Percentiles rank a stretch among this genome's conserved stretches.
phyloP scores from a whole-genome alignment of 352 stramenopile genomes.

The Pythium dissimile region DNA sequence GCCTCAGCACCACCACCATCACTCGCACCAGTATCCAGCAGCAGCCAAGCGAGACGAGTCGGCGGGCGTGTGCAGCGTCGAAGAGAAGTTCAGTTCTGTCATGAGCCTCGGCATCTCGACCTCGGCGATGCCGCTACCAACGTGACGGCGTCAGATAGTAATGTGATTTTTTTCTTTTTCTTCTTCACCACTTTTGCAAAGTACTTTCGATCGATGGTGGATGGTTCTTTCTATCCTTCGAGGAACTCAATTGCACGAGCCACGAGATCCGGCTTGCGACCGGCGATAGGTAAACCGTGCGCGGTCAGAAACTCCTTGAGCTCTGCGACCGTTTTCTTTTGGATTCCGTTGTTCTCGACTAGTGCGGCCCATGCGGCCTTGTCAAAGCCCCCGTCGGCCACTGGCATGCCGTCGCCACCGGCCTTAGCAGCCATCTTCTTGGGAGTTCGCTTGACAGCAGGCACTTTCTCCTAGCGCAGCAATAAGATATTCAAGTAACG shows the following conservation, averaged over 20 bases:
- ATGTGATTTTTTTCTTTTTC: constrained; percentile 1
- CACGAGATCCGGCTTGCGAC: constrained; percentile 69
- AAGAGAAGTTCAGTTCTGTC: constrained; percentile 24
- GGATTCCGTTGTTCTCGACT: constrained; percentile 39
- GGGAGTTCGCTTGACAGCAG: constrained; percentile 12
- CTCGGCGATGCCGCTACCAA: constrained; percentile 14
- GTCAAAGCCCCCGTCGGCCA: constrained; percentile 38
- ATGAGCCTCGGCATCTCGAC: constrained; percentile 17
- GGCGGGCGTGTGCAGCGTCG: constrained; percentile 18
- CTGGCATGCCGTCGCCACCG: constrained; percentile 13
- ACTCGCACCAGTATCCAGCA: background rate
- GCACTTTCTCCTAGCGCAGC: constrained; percentile 2
- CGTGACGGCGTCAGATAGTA: constrained; percentile 1
- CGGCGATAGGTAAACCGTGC: constrained; percentile 35
- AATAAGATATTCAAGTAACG: background rate
- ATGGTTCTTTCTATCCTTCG: constrained; percentile 12
- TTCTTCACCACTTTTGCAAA: too few species aligned
- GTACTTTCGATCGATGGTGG: background rate
- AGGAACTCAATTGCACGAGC: constrained; percentile 46
- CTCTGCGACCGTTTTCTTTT: constrained; percentile 72
- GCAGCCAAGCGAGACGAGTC: constrained; percentile 10
- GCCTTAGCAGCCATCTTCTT: constrained; percentile 41
- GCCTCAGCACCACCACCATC: background rate
- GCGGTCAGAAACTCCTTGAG: constrained; percentile 65
- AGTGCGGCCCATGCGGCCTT: constrained; percentile 50